Base-by-base conservation (phyloP, 73 alveolate species). In the Paramecium octaurelia region DNA sequence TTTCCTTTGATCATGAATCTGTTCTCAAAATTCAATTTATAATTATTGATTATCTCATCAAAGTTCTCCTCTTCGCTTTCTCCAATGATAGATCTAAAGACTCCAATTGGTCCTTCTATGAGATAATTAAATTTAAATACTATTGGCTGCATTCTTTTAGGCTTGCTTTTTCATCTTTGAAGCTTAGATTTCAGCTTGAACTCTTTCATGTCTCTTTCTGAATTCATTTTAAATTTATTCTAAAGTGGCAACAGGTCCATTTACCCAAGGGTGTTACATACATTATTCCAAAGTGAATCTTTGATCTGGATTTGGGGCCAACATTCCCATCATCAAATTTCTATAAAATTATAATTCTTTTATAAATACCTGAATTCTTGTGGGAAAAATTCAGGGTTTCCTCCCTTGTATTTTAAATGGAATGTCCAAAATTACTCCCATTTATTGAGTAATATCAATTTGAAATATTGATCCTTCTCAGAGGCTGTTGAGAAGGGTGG, bases 401-500 rank as follows among this genome's bases (percentile, higher is more conserved):
- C 92, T n/a, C 59, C 59, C 77, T 92, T 94, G 23, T 57, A 76
- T 24, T 73, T 85, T 12, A 83, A 34, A 92, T 94, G 97, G 24
- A 40, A 27, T 9, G 50, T 71, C 98, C 98, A 96, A 92, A 93
- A 96, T 50, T 40, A 8, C 0, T 95, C 97, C n/a, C 46, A 60
- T 76, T 85, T 94, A 42, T 86, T 60, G 1, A 18, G 34, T 8
- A 58, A 46, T 16, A 93, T 73, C 24, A 43, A 58, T 58, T 64
- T 93, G 69, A 86, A 95, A 18, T 64, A 84, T 27, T 86, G 89
- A 50, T 93, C 95, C 29, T 88, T 92, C 6, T 91, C 71, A 14
- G 83, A 86, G 20, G 98, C 98, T 50, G 36, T 2, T 4, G 90
- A 42, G 92, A 96, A 96, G 21, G 98, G 97, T 38, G 94, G 96